phyloP scores from a whole-genome alignment of 768 basidiomycete species.

The Tylopilus rubrobrunneus region DNA sequence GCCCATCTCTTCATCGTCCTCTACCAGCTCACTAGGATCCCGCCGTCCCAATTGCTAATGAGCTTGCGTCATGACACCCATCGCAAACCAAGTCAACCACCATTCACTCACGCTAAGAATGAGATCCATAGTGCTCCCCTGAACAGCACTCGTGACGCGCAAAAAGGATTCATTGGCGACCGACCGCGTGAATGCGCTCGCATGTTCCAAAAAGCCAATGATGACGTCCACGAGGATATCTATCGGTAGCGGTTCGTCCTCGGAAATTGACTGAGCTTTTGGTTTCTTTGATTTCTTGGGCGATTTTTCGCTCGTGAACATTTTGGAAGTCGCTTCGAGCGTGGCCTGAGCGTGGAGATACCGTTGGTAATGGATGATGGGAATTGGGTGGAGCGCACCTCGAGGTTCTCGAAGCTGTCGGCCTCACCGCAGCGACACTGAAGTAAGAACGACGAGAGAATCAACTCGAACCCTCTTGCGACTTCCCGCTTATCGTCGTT shows the following conservation, averaged over 20 bases:
- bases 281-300: slow-evolving; percentile 39
- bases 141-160: slow-evolving; percentile 61
- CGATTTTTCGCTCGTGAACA: slow-evolving; percentile 42
- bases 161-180: slow-evolving; percentile 80
- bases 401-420: slow-evolving; percentile 56
- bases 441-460: slow-evolving; percentile 67
- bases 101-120: slow-evolving; percentile 66
- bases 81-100: background rate
- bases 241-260: slow-evolving; percentile 53
- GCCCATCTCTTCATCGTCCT: slow-evolving; percentile 41
- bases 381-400: slow-evolving; percentile 41
- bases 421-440: slow-evolving; percentile 67
- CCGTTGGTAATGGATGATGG: background rate
- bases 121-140: slow-evolving; percentile 71
- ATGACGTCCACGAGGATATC: slow-evolving; percentile 87
- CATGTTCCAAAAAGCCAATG: slow-evolving; percentile 84
- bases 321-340: slow-evolving; percentile 52
- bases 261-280: slow-evolving; percentile 11
- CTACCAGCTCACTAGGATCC: slow-evolving; percentile 51
- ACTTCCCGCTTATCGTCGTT: slow-evolving; percentile 15
- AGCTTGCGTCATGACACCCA: background rate
- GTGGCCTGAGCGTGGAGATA: slow-evolving; percentile 44
- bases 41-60: slow-evolving; percentile 79
- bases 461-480: slow-evolving; percentile 65
- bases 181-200: slow-evolving; percentile 74